These are phyloP conservation scores for Cadophora sp. DNA, from an alignment of 2,329 filamentous ascomycete species.

Conservation along the genomic window DNA sequence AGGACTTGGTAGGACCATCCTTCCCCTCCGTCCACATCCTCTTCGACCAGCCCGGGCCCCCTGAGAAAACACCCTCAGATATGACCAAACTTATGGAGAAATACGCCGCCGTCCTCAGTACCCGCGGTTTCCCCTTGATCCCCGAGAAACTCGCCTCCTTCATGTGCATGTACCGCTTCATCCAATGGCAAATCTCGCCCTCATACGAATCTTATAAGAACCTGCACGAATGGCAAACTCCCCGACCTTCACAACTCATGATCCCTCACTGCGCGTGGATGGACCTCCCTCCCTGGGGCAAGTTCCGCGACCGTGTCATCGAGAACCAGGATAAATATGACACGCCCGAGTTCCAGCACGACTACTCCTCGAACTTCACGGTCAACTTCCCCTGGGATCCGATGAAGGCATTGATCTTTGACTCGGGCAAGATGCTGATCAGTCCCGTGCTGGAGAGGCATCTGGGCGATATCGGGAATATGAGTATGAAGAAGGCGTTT, in stretches of 20 bases:
- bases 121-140: constrained; percentile 37
- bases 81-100: constrained; percentile 40
- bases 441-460: constrained; percentile 37
- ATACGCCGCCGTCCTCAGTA: constrained; percentile 37
- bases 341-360: constrained; percentile 39
- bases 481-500: constrained; percentile 43
- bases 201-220: constrained; percentile 35
- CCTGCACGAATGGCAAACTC: constrained; percentile 41
- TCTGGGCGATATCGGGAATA: constrained; percentile 36
- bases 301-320: constrained; percentile 40
- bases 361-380: constrained; percentile 38
- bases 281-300: constrained; percentile 42
- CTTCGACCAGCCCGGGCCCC: constrained; percentile 36
- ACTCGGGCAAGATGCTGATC: constrained; percentile 37
- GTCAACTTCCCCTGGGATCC: constrained; percentile 40
- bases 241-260: constrained; percentile 33
- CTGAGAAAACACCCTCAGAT: constrained; percentile 32
- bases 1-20: constrained; percentile 33
- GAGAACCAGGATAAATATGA: constrained; percentile 40
- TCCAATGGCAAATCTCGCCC: constrained; percentile 43
- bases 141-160: constrained; percentile 42
- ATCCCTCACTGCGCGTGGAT: constrained; percentile 42
- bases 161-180: constrained; percentile 43
- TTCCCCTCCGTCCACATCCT: constrained; percentile 41
- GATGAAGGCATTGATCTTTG: constrained; percentile 39